These are phyloP conservation scores for Penicillium herquei DNA, from an alignment of 495 filamentous ascomycete genomes.

Conservation along the genomic window DNA sequence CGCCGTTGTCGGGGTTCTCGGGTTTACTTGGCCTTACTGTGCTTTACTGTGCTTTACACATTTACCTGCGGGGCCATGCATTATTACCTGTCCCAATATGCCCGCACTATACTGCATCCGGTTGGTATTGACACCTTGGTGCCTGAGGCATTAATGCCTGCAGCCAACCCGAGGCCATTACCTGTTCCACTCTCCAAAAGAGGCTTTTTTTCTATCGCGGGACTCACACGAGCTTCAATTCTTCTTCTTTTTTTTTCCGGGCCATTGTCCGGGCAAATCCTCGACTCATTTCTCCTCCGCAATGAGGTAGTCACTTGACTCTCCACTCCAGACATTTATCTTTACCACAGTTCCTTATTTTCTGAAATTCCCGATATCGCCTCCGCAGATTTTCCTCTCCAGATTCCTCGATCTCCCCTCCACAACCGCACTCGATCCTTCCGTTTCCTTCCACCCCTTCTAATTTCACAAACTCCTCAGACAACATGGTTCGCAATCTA, in stretches of 20 bases:
- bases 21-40: not conserved
- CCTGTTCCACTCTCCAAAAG: constrained; percentile 33
- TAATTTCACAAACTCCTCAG: constrained; percentile 9
- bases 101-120: constrained; percentile 34
- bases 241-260: constrained; percentile 30
- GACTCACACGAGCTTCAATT: constrained; percentile 34
- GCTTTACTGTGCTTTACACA: no score
- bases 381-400: constrained; percentile 36
- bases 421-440: constrained; percentile 17
- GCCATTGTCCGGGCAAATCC: constrained; percentile 14
- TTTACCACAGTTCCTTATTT: constrained; percentile 1
- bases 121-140: constrained; percentile 22
- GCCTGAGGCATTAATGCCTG: constrained; percentile 5
- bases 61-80: constrained; percentile 26
- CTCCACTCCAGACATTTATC: constrained; percentile 13
- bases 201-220: constrained; percentile 39
- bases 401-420: constrained; percentile 31
- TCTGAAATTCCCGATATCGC: constrained; percentile 13
- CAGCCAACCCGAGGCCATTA: constrained; percentile 23
- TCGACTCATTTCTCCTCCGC: constrained; percentile 26
- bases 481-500: constrained; percentile 87
- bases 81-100: constrained; percentile 34
- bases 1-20: not conserved
- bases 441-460: constrained; percentile 5
- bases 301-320: constrained; percentile 38